Percentiles rank a stretch among this genome's conserved stretches.
These are phyloP conservation scores for Viola odorata DNA, from an alignment of 345 rosid genomes.

Conservation along the genomic window DNA sequence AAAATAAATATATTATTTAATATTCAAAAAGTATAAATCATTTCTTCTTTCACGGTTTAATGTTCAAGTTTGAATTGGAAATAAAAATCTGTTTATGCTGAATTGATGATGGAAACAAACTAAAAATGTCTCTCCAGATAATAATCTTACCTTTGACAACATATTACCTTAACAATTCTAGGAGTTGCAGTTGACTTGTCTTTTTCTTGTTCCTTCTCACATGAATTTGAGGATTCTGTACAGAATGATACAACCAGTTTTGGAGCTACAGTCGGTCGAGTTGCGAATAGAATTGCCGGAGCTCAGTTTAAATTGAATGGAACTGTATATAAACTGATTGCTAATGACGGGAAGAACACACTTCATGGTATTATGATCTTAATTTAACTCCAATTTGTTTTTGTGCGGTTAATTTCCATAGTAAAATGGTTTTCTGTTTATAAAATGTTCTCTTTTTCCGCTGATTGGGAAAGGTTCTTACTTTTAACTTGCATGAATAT, in stretches of 20 bases:
- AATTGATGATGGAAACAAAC: too few relatives aligned
- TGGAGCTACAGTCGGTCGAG: slow-evolving; percentile 77
- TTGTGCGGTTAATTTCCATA: background rate
- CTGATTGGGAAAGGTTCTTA: background rate
- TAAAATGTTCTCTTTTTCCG: background rate
- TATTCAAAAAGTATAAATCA: too few relatives aligned
- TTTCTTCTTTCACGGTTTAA: too few relatives aligned
- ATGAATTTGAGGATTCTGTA: background rate
- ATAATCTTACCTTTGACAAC: too few relatives aligned
- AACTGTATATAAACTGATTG: slow-evolving; percentile 44
- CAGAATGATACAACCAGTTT: slow-evolving; percentile 61
- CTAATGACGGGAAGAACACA: slow-evolving; percentile 75
- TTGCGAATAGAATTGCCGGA: slow-evolving; percentile 71
- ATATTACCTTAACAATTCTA: too few relatives aligned
- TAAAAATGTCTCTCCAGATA: too few relatives aligned
- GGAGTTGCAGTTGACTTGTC: too few relatives aligned
- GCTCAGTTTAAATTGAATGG: slow-evolving; percentile 71
- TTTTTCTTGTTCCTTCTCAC: background rate
- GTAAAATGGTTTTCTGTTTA: background rate
- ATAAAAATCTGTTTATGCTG: too few relatives aligned
- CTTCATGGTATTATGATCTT: slow-evolving; percentile 60
- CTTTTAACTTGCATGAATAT: background rate
- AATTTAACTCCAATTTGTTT: background rate
- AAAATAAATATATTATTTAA: too few relatives aligned
- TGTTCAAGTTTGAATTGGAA: too few relatives aligned